These are phyloP conservation scores for Deinandra increscens DNA, from an alignment of 129 eudicot species.

Conservation along the genomic window DNA sequence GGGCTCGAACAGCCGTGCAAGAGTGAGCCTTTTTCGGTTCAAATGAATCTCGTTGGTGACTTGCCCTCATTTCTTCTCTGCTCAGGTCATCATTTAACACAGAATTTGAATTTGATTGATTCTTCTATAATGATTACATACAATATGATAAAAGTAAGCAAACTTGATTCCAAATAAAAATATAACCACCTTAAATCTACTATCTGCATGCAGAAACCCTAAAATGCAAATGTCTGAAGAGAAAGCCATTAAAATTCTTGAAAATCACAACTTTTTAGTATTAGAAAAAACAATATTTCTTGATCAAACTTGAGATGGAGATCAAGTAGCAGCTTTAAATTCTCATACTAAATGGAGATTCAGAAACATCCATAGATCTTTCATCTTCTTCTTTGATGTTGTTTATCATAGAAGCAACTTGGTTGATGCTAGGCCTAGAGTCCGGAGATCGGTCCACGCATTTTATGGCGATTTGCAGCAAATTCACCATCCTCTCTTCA, in stretches of 20 bases:
- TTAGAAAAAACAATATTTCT: constrained; percentile 4
- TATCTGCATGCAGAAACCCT: constrained; percentile 11
- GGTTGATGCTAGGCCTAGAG: constrained; percentile 53
- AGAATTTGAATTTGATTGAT: no score
- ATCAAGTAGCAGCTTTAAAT: not conserved
- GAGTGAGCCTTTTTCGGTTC: no score
- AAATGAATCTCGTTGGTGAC: no score
- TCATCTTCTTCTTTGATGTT: constrained; percentile 65
- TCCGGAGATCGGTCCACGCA: constrained; percentile 54
- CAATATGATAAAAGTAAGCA: not conserved
- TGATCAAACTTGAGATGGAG: constrained; percentile 11
- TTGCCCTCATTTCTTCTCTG: no score
- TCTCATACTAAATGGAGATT: constrained; percentile 29
- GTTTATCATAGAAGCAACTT: constrained; percentile 51
- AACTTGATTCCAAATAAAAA: not conserved
- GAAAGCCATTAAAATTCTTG: not conserved
- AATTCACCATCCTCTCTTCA: constrained; percentile 73
- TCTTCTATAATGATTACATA: not conserved
- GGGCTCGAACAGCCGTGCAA: no score
- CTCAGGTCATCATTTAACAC: no score
- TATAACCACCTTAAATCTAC: not conserved
- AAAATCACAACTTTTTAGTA: constrained; percentile 1
- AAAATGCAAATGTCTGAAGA: not conserved
- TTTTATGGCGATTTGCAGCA: constrained; percentile 68
- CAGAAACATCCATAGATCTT: constrained; percentile 58